Base-by-base conservation (phyloP, 78 protist genomes). In the Dictyostelium citrinum region DNA sequence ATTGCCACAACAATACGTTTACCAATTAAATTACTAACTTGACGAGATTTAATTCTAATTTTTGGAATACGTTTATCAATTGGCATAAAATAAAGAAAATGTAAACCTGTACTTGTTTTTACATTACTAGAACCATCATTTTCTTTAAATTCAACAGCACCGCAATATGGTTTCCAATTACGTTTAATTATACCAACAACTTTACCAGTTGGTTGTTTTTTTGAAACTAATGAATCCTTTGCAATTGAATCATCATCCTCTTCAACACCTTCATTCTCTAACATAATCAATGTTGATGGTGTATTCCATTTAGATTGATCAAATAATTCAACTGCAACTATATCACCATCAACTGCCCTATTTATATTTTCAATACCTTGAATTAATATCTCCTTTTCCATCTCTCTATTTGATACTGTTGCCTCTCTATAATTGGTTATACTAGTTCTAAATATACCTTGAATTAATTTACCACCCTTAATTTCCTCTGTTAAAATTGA, bases 81-180 rank as follows among this genome's bases (percentile, higher is more conserved):
- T 6, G 98, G 96, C 49, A 46, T 43, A 31, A 96, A 95, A 27
- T 94, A 31, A 2, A 76, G 68, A 16, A 45, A 79, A 10, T 60
- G 90, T 45, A 51, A 12, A 12, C 83, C 91, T 6, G 51, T 45
- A 6, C 22, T 9, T 1, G 67, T 68, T 49, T 49, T 49, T 14
- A 2, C 16, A 12, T 20, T 49, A 16, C 1, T 49, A 16, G 6
- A 16, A 4, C 5, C 5, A 39, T 1, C 2, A 39, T 27, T 84
- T 17, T 81, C 85, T 17, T 75, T 76, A 22, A 45, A 83, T 6
- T 72, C 90, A 1, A 97, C 61, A 6, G 94, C 67, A 17, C 98
- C 96, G 45, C 95, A 85, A 76, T 95, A 97, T 14, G 96, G 94
- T 22, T 96, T 90, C 97, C 98, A 95, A 61, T 90, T 83, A 20